Conservation (phyloP, 2,329 filamentous ascomycete species). For the Colletotrichum sansevieriae region DNA sequence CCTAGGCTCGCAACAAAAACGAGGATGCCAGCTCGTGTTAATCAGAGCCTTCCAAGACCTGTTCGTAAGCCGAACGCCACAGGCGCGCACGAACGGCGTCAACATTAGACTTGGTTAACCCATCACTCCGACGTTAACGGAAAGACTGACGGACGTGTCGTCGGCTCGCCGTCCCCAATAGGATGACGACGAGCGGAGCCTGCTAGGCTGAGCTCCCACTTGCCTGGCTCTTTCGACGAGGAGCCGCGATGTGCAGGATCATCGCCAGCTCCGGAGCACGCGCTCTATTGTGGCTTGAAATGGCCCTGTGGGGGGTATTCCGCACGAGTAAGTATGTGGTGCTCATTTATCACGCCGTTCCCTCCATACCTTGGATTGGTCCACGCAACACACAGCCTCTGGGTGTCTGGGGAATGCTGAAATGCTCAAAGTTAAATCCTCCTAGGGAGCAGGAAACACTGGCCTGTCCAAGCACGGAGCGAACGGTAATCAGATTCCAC, state of each 20-base stretch:
- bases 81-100: background rate
- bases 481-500: constrained; percentile 19
- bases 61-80: constrained; percentile 33
- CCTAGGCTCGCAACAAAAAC: background rate
- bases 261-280: constrained; percentile 28
- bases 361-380: constrained; percentile 17
- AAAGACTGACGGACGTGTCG: constrained; percentile 3
- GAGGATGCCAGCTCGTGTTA: background rate
- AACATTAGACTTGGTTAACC: constrained; percentile 2
- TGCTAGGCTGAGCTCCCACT: constrained; percentile 29
- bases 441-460: constrained; percentile 3
- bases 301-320: constrained; percentile 13
- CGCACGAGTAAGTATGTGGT: constrained; percentile 28
- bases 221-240: constrained; percentile 1
- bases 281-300: constrained; percentile 35
- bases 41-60: background rate
- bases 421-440: constrained; percentile 18
- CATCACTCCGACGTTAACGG: constrained; percentile 18
- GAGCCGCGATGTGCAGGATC: constrained; percentile 26
- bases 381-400: constrained; percentile 15
- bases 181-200: constrained; percentile 17
- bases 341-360: constrained; percentile 9
- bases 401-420: constrained; percentile 32
- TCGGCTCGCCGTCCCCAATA: constrained; percentile 11
- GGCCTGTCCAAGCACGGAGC: constrained; percentile 8